These are phyloP conservation scores for Termitomyces sp. DNA, from an alignment of 1,284 basidiomycete genomes.

Conservation along the genomic window DNA sequence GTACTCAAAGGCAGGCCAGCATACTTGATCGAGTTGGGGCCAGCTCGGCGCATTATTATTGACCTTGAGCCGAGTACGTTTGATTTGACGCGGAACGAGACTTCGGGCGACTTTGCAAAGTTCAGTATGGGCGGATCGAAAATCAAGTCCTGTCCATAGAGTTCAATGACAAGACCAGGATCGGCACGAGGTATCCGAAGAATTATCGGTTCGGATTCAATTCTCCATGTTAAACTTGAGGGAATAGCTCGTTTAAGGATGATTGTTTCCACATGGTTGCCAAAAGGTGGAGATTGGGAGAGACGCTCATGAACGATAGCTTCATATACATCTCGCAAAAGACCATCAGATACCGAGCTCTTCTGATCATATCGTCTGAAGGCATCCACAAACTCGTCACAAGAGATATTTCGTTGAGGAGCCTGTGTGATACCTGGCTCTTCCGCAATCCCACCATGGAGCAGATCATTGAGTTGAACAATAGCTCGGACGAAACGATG, in stretches of 20 bases:
- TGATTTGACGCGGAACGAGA: conserved; percentile 85
- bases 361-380: conserved; percentile 74
- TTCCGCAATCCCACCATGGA: conserved; percentile 62
- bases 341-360: conserved; percentile 63
- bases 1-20: conserved; percentile 72
- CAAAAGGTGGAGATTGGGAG: conserved; percentile 60
- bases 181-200: conserved; percentile 81
- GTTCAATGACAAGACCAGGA: conserved; percentile 69
- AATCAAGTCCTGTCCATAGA: conserved; percentile 79
- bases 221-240: conserved; percentile 73
- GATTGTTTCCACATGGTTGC: conserved; percentile 45
- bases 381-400: conserved; percentile 73
- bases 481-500: conserved; percentile 78
- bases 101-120: conserved; percentile 71
- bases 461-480: conserved; percentile 79
- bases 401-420: conserved; percentile 58
- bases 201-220: conserved; percentile 81
- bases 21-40: conserved; percentile 77
- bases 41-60: conserved; percentile 75
- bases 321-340: conserved; percentile 71
- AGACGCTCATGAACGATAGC: conserved; percentile 72
- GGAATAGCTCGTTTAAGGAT: conserved; percentile 72
- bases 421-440: conserved; percentile 60
- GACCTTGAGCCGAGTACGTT: conserved; percentile 76
- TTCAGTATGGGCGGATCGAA: conserved; percentile 82